Evolutionary conservation across 495 filamentous ascomycete species (phyloP), one percentile per base, ranked within the genome.

Genomic region (Penicillium canescens): DNA sequence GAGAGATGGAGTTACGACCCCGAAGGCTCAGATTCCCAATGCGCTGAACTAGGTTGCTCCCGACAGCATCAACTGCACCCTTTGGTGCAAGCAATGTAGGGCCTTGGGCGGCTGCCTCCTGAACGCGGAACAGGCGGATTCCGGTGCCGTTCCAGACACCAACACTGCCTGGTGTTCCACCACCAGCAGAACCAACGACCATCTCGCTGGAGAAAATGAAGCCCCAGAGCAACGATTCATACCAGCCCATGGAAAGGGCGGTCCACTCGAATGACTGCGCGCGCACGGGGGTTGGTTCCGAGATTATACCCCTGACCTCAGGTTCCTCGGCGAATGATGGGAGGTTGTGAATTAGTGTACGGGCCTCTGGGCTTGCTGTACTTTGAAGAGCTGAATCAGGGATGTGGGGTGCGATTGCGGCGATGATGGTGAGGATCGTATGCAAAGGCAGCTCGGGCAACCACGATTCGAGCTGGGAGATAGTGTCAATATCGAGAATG

Each of bases 261-360:
- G 92, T 93, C 94, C 94, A 98, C 72, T 96, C 90, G 68, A 98
- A 98, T 46, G 89, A 86, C 61, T 97, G 94, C 1, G 92, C 86
- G 33, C 89, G 83, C 42, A 88, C 75, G 0, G 89, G 80, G 2
- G 86, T 84, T 9, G 89, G 84, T 21, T 96, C 92, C 0, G 69
- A 63, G 37, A 77, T 64, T 50, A 96, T 84, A 31, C 79, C 83
- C 35, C 72, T 77, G 45, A 87, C 69, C 50, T 71, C 62, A 0
- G 89, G 86, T 37, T 96, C 92, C 31, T 74, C 69, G 10, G 66
- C 52, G 52, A 96, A 87, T 11, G 85, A 83, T 26, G 74, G 75
- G 38, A 87, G 69, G 42, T 83, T 71, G 55, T 69, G 52, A 36
- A 78, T 65, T 46, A 80, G 49, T 24, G 73, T 68, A 35, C 69